A percentile compares a stretch with the other conserved stretches of the same genome.
Evolutionary conservation across 768 basidiomycete species (phyloP).

Genomic region (Leucocoprinus sp.): DNA sequence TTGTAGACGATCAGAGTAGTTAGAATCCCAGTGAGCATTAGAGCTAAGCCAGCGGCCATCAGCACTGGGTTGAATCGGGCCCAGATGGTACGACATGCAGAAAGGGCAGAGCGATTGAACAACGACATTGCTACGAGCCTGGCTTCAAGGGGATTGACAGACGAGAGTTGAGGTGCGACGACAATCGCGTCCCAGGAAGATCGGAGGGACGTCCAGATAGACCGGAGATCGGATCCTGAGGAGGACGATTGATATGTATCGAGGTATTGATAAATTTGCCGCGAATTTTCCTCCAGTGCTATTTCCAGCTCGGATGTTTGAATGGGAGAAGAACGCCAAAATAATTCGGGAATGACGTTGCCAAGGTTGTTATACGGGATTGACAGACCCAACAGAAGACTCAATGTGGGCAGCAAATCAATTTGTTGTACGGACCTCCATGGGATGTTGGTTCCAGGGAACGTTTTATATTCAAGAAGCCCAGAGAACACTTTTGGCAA

Average conservation of each 20-base stretch:
- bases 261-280: slow-evolving; percentile 72
- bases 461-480: slow-evolving; percentile 46
- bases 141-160: slow-evolving; percentile 19
- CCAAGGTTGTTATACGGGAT: slow-evolving; percentile 97
- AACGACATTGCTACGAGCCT: slow-evolving; percentile 32
- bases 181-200: slow-evolving; percentile 20
- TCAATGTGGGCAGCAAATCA: slow-evolving; percentile 82
- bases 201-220: slow-evolving; percentile 36
- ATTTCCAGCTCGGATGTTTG: slow-evolving; percentile 26
- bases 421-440: slow-evolving; percentile 83
- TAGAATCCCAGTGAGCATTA: slow-evolving; percentile 49
- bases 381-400: slow-evolving; percentile 84
- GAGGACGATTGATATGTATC: slow-evolving; percentile 63
- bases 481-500: slow-evolving; percentile 32
- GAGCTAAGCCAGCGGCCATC: slow-evolving; percentile 64
- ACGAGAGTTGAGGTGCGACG: slow-evolving; percentile 32
- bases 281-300: slow-evolving; percentile 64
- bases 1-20: slow-evolving; percentile 49
- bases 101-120: slow-evolving; percentile 56
- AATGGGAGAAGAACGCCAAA: slow-evolving; percentile 36
- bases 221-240: slow-evolving; percentile 68
- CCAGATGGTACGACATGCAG: slow-evolving; percentile 81
- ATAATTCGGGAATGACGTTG: slow-evolving; percentile 84
- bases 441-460: slow-evolving; percentile 46
- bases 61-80: slow-evolving; percentile 83